Evolutionary conservation across 805 yeast genomes (phyloP), one percentile per base, ranked within the genome.

Genomic region (Lipomyces orientalis): DNA sequence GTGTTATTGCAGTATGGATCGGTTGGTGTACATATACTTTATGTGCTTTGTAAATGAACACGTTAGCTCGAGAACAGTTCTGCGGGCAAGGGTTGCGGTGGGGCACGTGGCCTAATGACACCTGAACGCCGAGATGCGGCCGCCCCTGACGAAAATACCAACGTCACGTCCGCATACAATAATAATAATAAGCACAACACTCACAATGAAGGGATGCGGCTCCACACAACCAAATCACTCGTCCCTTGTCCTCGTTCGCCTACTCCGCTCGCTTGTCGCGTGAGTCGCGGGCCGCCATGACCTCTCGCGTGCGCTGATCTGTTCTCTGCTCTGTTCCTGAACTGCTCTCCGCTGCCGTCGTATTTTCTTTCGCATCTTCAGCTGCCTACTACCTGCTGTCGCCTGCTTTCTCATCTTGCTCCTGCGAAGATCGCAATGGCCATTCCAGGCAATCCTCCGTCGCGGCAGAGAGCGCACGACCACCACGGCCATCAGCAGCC

Each of bases 391-490:
- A n/a, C n/a, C n/a, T n/a, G n/a, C 49, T 43, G 19, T 43, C 22
- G 8, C 3, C 49, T 43, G 49, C 19, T 19, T 19, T 25, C n/a
- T 12, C 49, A 43, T 43, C 49, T 19, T 43, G 25, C 9, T 43
- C 49, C 22, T 16, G 49, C 4, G 49, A 43, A 43, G 22, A 43
- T 43, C 19, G 22, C 7, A 43, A 52, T 52, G 55, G 31, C 55
- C 6, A 52, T 52, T 52, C 34, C 34, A 52, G 55, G 34, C 55
- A 52, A 31, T 43, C 8, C 49, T 49, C 56, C 33, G 31, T 2
- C 25, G 56, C 57, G 35, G 16, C 61, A 58, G 5, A 31, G n/a
- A 10, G 54, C 61, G 16, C 52, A 43, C 35, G 31, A 29, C 25
- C 56, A 16, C 14, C 39, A 35, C 19, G 57, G 57, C 22, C 16